Evolutionary conservation across 1,284 basidiomycete species (phyloP), one percentile per base, ranked within the genome.

Genomic region (Cerioporus squamosus): DNA sequence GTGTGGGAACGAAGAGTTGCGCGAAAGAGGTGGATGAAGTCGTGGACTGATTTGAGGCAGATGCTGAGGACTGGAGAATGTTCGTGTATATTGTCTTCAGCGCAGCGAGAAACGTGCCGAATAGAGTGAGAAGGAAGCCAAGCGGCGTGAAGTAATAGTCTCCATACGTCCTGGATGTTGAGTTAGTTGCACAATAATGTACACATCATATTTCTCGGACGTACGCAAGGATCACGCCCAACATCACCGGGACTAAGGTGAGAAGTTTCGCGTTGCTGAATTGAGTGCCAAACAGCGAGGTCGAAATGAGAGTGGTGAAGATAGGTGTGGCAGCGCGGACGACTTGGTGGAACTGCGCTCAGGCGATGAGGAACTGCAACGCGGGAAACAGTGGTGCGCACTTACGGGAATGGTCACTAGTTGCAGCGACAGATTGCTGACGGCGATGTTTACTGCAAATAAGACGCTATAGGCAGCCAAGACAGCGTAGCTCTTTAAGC

Each of bases 1-100:
- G 80, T 0, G 82, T 78, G 0, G 82, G 77, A 44, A 80, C 67
- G 23, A 83, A 68, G 44, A 60, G 51, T 45, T 51, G 60, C 55
- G 49, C 9, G 59, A 43, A 61, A 10, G 42, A 53, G 14, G 51
- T 26, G 17, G 55, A 48, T 47, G 63, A 44, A 29, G 66, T 65
- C 18, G 51, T 15, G 59, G 20, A 18, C 14, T 42, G 40, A n/a
- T 60, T 52, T 15, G 66, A 52, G 12, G 65, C 57, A 14, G 64
- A 61, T 0, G 73, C 57, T 22, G 72, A 69, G 2, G 81, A 77
- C 66, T 90, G 93, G 6, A 95, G 86, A 57, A 93, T 75, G 71
- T 94, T 93, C 14, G 95, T 97, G 56, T 90, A 86, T 51, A 97
- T 90, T 0, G 95, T 96, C 74, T 97, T 97, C 55, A 96, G 76